A percentile compares a stretch with the other conserved stretches of the same genome.
Conservation (phyloP, 1,284 basidiomycete genomes). For the Heterobasidion occidentale region DNA sequence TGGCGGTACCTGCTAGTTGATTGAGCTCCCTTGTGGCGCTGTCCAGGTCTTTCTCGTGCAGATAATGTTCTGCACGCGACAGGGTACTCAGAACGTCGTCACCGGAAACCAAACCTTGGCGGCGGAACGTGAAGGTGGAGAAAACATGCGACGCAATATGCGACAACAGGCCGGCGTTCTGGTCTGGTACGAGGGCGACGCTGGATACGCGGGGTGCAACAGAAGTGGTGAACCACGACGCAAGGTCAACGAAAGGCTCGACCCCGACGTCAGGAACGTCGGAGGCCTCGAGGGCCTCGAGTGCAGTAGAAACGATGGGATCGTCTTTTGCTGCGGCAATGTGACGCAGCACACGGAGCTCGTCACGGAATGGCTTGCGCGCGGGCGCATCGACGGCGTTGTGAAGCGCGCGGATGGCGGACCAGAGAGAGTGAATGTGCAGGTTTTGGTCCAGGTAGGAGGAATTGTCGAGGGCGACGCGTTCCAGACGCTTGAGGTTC, state of each 20-base stretch:
- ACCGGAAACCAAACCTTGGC: slow-evolving; percentile 70
- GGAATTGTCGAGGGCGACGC: slow-evolving; percentile 87
- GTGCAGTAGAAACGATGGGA: slow-evolving; percentile 55
- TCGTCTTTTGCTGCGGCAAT: slow-evolving; percentile 67
- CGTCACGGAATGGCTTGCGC: slow-evolving; percentile 81
- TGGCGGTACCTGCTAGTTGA: slow-evolving; percentile 82
- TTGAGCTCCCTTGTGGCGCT: slow-evolving; percentile 89
- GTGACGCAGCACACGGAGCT: slow-evolving; percentile 78
- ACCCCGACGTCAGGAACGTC: slow-evolving; percentile 82
- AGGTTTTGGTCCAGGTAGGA: slow-evolving; percentile 86
- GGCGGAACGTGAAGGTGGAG: slow-evolving; percentile 73
- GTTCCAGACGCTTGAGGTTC: slow-evolving; percentile 86
- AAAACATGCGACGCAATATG: slow-evolving; percentile 80
- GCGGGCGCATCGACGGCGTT: slow-evolving; percentile 49
- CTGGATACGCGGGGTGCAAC: slow-evolving; percentile 82
- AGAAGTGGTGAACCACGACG: slow-evolving; percentile 83
- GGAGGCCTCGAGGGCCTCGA: slow-evolving; percentile 68
- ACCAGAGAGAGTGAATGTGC: slow-evolving; percentile 78
- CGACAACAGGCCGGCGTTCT: slow-evolving; percentile 81
- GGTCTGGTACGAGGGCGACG: slow-evolving; percentile 87
- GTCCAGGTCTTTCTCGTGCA: slow-evolving; percentile 92
- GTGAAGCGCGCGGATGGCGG: slow-evolving; percentile 60
- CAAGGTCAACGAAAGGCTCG: slow-evolving; percentile 83
- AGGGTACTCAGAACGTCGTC: slow-evolving; percentile 83
- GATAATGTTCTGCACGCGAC: slow-evolving; percentile 83